These are phyloP conservation scores for Podospora pseudopauciseta DNA, from an alignment of 495 filamentous ascomycete species.

Conservation along the genomic window DNA sequence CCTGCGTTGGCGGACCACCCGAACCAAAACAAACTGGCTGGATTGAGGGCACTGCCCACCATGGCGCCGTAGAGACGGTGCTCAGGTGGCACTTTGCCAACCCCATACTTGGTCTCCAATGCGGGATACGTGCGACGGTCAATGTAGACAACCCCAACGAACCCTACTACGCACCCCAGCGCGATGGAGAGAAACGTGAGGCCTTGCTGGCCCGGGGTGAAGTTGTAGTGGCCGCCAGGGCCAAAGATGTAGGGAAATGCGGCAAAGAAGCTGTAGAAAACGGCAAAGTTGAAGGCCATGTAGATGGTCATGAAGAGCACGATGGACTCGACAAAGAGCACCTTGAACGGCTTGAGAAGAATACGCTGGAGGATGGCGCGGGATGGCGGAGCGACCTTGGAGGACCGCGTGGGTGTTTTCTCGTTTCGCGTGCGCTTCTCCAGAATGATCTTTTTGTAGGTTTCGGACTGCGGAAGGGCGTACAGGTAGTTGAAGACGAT, in stretches of 20 bases:
- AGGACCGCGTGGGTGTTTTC: not conserved
- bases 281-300: slow-evolving; percentile 57
- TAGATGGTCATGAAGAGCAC: slow-evolving; percentile 60
- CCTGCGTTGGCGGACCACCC: slow-evolving; percentile 41
- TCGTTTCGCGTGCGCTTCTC: slow-evolving; percentile 7
- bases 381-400: slow-evolving; percentile 18
- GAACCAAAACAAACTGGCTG: slow-evolving; percentile 50
- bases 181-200: not conserved
- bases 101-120: slow-evolving; percentile 27
- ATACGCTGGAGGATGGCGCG: slow-evolving; percentile 20
- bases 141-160: slow-evolving; percentile 42
- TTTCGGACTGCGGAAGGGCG: slow-evolving; percentile 12
- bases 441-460: slow-evolving; percentile 20
- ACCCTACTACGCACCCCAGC: slow-evolving; percentile 51
- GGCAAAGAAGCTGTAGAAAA: slow-evolving; percentile 64
- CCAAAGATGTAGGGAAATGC: slow-evolving; percentile 56
- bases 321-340: slow-evolving; percentile 66
- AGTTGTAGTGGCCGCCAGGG: slow-evolving; percentile 41
- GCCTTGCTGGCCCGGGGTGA: slow-evolving; percentile 30
- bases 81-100: slow-evolving; percentile 44
- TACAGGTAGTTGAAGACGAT: slow-evolving; percentile 9
- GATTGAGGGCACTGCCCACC: slow-evolving; percentile 55
- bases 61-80: slow-evolving; percentile 57
- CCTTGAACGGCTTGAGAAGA: slow-evolving; percentile 52
- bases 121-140: slow-evolving; percentile 41